These are phyloP conservation scores for Candida boleticola DNA, from an alignment of 805 yeast genomes.

Conservation along the genomic window DNA sequence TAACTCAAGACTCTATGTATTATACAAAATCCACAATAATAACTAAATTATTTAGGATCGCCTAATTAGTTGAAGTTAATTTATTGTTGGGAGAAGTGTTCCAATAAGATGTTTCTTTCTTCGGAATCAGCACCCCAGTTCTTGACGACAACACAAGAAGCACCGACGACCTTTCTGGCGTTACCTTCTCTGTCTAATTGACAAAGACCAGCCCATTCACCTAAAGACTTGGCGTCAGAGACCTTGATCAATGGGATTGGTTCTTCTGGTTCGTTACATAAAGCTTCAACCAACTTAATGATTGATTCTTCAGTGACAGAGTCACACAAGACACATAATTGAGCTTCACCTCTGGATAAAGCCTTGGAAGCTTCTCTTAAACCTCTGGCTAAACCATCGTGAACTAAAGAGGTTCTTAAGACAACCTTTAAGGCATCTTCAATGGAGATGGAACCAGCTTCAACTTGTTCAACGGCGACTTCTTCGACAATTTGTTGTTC, in stretches of 20 bases:
- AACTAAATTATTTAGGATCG: neutral
- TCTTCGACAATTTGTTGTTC: conserved; percentile 78
- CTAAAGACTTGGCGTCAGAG: conserved; percentile 98
- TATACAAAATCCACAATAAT: neutral
- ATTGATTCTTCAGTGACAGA: conserved; percentile 97
- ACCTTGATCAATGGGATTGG: conserved; percentile 98
- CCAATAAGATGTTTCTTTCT: conserved; percentile 94
- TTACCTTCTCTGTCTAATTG: conserved; percentile 99
- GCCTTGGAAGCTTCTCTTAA: conserved; percentile 99
- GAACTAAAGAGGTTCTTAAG: conserved; percentile 95
- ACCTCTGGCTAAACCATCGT: conserved; percentile 99
- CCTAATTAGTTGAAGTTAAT: conserved; percentile 15
- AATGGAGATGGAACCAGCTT: conserved; percentile 87
- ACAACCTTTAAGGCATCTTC: conserved; percentile 99
- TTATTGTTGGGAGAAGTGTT: conserved; percentile 91
- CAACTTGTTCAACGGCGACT: conserved; percentile 81
- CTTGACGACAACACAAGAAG: conserved; percentile 98
- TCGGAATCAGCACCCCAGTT: conserved; percentile 99
- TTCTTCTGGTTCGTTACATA: conserved; percentile 95
- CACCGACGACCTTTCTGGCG: conserved; percentile 99
- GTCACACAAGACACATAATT: conserved; percentile 95
- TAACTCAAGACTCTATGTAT: conserved; percentile 3
- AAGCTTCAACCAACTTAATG: conserved; percentile 97
- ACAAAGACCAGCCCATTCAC: conserved; percentile 99
- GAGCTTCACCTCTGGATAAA: conserved; percentile 95